Conservation (phyloP, 140 eudicot genomes). For the Stevia rebaudiana region DNA sequence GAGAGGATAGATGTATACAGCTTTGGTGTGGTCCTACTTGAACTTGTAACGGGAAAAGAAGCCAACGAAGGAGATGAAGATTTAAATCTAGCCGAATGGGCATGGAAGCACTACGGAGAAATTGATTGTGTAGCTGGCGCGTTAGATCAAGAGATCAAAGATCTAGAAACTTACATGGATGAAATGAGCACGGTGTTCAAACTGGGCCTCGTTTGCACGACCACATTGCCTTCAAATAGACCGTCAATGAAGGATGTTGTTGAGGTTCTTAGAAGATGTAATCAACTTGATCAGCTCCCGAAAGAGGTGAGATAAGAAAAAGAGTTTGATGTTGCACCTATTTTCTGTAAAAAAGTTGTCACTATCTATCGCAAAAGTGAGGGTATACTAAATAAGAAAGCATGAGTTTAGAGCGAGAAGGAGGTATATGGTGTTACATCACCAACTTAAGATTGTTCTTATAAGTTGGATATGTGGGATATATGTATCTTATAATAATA, state of each 20-base stretch:
- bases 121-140: slow-evolving; percentile 36
- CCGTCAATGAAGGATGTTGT: slow-evolving; percentile 79
- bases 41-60: slow-evolving; percentile 67
- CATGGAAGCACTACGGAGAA: slow-evolving; percentile 67
- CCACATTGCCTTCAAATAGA: slow-evolving; percentile 52
- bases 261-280: slow-evolving; percentile 45
- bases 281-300: slow-evolving; percentile 12
- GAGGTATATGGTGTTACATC: not conserved
- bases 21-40: slow-evolving; percentile 80
- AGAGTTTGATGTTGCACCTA: slow-evolving; percentile 44
- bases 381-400: slow-evolving; percentile 4
- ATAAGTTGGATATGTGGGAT: not conserved
- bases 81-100: slow-evolving; percentile 71
- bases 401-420: not conserved
- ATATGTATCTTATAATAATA: not conserved
- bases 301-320: slow-evolving; percentile 35
- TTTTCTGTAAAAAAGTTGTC: slow-evolving; percentile 41
- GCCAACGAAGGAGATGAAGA: slow-evolving; percentile 50
- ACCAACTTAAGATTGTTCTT: not conserved
- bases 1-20: slow-evolving; percentile 72
- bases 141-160: slow-evolving; percentile 44
- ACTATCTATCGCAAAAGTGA: slow-evolving; percentile 37
- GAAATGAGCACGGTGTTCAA: slow-evolving; percentile 53
- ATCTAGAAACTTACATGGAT: slow-evolving; percentile 33
- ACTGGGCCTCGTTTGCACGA: slow-evolving; percentile 71